Conservation (phyloP, 192 early-diverging fungal species). For the Phlyctochytrium arcticum region DNA sequence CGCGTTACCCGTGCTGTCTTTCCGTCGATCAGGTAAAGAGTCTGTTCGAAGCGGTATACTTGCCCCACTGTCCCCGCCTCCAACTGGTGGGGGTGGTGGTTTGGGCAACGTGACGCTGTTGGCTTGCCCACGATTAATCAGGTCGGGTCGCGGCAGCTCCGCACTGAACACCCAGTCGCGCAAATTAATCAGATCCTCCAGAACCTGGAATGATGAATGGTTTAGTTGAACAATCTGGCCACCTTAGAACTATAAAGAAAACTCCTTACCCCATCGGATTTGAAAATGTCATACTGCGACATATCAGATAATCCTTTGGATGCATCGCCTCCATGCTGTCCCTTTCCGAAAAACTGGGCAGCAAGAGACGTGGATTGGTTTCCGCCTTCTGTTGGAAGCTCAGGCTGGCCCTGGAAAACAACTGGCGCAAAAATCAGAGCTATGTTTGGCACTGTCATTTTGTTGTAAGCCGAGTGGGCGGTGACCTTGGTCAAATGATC, state of each 20-base stretch:
- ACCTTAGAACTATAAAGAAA: not conserved
- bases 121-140: not conserved
- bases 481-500: conserved; percentile 56
- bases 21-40: conserved; percentile 6
- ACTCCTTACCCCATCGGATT: conserved; percentile 11
- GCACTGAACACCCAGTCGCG: not conserved
- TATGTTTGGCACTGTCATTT: conserved; percentile 61
- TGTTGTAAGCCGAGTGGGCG: conserved; percentile 49
- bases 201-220: not conserved
- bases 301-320: not conserved
- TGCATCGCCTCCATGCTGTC: not conserved
- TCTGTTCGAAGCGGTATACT: conserved; percentile 3
- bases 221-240: not conserved
- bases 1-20: no score
- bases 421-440: conserved; percentile 61
- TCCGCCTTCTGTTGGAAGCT: not conserved
- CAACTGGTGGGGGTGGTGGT: not conserved
- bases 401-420: conserved; percentile 47
- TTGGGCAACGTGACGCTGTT: not conserved
- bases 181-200: conserved; percentile 8
- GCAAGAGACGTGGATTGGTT: not conserved
- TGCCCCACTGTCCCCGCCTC: not conserved
- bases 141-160: not conserved
- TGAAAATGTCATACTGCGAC: conserved; percentile 6
- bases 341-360: conserved; percentile 4